Percentiles rank a stretch among this genome's conserved stretches.
phyloP scores from a whole-genome alignment of 73 alveolate species.

The Paramecium pentaurelia region DNA sequence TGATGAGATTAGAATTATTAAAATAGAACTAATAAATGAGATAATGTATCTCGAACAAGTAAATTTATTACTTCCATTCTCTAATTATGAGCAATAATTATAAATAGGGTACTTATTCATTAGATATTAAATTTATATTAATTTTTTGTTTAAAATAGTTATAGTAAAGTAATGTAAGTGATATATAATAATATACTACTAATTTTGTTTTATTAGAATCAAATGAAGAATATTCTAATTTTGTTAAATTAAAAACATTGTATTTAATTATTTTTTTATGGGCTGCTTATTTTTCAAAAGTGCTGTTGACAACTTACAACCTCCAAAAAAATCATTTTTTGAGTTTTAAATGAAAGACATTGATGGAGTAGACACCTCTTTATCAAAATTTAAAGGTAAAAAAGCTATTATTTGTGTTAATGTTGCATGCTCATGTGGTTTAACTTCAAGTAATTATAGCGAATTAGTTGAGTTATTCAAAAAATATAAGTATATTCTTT shows the following conservation, averaged over 20 bases:
- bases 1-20: neutral
- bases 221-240: neutral
- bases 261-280: conserved; percentile 9
- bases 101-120: neutral
- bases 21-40: neutral
- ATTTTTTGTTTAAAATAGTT: neutral
- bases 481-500: conserved; percentile 41
- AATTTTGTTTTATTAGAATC: neutral
- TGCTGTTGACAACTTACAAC: conserved; percentile 51
- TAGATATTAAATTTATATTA: neutral
- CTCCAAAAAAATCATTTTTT: conserved; percentile 53
- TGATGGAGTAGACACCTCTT: conserved; percentile 62
- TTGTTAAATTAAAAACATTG: neutral
- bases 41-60: neutral
- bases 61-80: neutral
- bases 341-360: conserved; percentile 66
- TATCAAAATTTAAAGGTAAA: conserved; percentile 63
- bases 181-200: neutral
- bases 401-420: conserved; percentile 74
- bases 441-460: conserved; percentile 71
- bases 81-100: neutral
- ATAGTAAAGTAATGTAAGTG: neutral
- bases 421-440: conserved; percentile 83
- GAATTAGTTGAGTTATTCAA: conserved; percentile 68
- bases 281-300: conserved; percentile 61